phyloP scores from a whole-genome alignment of 805 yeast species.

The Zygosaccharomyces bailii region DNA sequence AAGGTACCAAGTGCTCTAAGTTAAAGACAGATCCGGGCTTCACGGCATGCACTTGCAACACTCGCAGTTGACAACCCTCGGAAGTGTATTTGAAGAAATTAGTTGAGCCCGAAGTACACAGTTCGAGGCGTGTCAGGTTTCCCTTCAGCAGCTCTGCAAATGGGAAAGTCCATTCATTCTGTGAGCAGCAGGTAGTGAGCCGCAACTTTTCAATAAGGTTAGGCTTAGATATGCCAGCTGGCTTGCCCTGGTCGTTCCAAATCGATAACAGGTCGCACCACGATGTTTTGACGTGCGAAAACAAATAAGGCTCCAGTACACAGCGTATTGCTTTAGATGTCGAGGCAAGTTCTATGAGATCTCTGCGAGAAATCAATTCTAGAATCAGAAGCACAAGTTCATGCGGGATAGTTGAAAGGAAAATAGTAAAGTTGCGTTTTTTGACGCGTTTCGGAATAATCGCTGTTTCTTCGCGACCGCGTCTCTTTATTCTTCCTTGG shows the following conservation, averaged over 20 bases:
- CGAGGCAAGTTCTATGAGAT: conserved; percentile 15
- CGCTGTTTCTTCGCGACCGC: conserved; percentile 3
- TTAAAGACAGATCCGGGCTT: conserved; percentile 36
- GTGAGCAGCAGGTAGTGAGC: conserved; percentile 30
- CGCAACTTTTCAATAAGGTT: conserved; percentile 27
- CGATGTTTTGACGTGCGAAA: conserved; percentile 14
- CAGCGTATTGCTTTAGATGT: conserved; percentile 14
- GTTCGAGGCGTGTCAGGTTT: conserved; percentile 24
- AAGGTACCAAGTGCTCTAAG: conserved; percentile 42
- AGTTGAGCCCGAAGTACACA: conserved; percentile 33
- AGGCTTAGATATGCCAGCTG: conserved; percentile 9
- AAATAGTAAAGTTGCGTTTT: neutral
- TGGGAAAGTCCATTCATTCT: conserved; percentile 38
- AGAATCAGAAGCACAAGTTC: conserved; percentile 17
- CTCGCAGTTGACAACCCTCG: conserved; percentile 12
- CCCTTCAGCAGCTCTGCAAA: conserved; percentile 26
- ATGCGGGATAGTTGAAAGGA: conserved; percentile 17
- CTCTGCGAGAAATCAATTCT: conserved; percentile 11
- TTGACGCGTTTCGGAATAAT: neutral
- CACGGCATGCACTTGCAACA: conserved; percentile 24
- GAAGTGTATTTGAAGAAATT: conserved; percentile 37
- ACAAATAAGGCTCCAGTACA: conserved; percentile 16
- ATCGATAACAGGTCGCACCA: conserved; percentile 17
- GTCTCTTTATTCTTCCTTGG: neutral
- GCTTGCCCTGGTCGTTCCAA: conserved; percentile 12